Percentiles rank a stretch among this genome's conserved stretches.
phyloP scores from a whole-genome alignment of 305 asterid genomes.

The Fraxinus paxiana region DNA sequence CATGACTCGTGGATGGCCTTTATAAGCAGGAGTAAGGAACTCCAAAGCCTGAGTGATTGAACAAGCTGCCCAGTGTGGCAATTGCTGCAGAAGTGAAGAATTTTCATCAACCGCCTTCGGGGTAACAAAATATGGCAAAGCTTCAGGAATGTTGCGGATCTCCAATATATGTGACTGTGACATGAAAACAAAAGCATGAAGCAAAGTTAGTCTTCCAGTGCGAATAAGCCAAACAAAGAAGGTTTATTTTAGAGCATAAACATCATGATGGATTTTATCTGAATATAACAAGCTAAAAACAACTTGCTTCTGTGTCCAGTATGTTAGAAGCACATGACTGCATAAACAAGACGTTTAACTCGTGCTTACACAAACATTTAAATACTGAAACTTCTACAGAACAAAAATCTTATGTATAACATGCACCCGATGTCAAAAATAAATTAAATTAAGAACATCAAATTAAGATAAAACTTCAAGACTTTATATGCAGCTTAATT shows the following conservation, averaged over 20 bases:
- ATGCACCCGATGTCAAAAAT: neutral
- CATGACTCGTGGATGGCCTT: constrained; percentile 98
- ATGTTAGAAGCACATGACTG: neutral
- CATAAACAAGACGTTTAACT: neutral
- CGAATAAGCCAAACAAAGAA: constrained; percentile 11
- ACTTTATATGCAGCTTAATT: neutral
- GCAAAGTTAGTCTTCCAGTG: constrained; percentile 5
- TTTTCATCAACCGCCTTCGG: constrained; percentile 92
- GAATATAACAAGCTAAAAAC: neutral
- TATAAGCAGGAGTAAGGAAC: constrained; percentile 90
- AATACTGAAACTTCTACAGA: neutral
- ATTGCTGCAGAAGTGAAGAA: constrained; percentile 86
- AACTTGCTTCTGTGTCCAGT: neutral
- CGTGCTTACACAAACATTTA: neutral
- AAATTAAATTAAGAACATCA: neutral
- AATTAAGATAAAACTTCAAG: neutral
- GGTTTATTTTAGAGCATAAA: neutral
- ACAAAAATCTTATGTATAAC: neutral
- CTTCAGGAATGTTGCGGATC: constrained; percentile 84
- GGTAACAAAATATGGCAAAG: constrained; percentile 91
- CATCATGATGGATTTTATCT: neutral
- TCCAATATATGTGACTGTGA: constrained; percentile 71
- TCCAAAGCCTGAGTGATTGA: constrained; percentile 96
- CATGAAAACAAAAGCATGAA: constrained; percentile 27
- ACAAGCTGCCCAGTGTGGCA: constrained; percentile 99